These are phyloP conservation scores for Aspergillus avenaceus DNA, from an alignment of 495 filamentous ascomycete genomes.

Conservation along the genomic window DNA sequence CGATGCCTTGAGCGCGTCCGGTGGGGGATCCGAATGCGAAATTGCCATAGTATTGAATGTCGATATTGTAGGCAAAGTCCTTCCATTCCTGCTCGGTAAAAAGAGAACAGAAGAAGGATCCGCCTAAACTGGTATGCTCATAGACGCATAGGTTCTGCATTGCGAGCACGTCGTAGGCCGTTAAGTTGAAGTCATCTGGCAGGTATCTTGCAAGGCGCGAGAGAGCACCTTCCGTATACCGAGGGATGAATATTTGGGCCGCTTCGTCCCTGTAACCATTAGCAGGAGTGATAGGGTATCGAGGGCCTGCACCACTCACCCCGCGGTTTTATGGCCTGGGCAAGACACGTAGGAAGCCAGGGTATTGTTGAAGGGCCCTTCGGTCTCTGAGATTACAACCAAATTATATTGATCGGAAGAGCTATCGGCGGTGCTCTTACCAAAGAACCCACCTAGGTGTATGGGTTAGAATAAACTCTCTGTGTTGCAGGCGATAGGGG, in stretches of 20 bases:
- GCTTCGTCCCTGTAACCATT: slow-evolving; percentile 24
- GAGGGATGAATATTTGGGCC: slow-evolving; percentile 19
- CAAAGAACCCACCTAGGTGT: slow-evolving; percentile 31
- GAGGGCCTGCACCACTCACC: too few species aligned
- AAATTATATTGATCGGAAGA: slow-evolving; percentile 37
- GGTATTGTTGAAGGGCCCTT: slow-evolving; percentile 44
- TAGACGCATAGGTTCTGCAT: slow-evolving; percentile 45
- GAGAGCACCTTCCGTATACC: slow-evolving; percentile 21
- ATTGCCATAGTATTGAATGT: slow-evolving; percentile 57
- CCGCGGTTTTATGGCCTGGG: slow-evolving; percentile 9
- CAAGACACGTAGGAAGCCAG: slow-evolving; percentile 41
- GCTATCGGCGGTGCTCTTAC: slow-evolving; percentile 29
- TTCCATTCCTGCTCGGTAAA: slow-evolving; percentile 56
- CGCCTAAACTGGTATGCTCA: slow-evolving; percentile 25
- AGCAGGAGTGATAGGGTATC: too few species aligned
- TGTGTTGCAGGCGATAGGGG: background rate
- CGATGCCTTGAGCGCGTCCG: slow-evolving; percentile 59
- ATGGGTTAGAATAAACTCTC: slow-evolving; percentile 6
- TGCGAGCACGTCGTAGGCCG: slow-evolving; percentile 46
- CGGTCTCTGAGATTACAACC: slow-evolving; percentile 43
- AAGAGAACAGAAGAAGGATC: slow-evolving; percentile 44
- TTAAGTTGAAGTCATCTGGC: slow-evolving; percentile 43
- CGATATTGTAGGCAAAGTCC: slow-evolving; percentile 52
- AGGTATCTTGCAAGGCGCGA: slow-evolving; percentile 21
- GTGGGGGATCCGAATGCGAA: slow-evolving; percentile 56